A percentile compares a stretch with the other conserved stretches of the same genome.
Conservation (phyloP, 176 grass and related monocot genomes). For the Echinochloa phyllopogon region DNA sequence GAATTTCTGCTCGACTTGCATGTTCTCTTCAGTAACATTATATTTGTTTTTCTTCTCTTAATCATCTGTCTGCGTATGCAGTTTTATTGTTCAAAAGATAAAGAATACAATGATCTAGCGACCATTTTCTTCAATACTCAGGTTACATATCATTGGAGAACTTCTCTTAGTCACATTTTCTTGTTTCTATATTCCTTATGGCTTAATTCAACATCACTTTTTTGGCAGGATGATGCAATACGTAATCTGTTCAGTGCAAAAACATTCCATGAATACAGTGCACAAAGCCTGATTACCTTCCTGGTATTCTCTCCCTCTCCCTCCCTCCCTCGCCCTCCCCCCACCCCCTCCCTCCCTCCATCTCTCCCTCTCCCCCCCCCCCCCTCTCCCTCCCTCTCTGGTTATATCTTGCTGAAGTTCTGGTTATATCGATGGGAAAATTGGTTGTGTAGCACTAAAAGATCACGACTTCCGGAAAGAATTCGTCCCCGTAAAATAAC, state of each 20-base stretch:
- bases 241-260: slow-evolving; percentile 99
- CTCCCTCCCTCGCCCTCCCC: too few relatives aligned
- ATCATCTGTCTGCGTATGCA: slow-evolving; percentile 50
- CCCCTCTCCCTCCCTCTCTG: too few relatives aligned
- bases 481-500: too few relatives aligned
- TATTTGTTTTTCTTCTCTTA: slow-evolving; percentile 26
- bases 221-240: slow-evolving; percentile 94
- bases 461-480: too few relatives aligned
- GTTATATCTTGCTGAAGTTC: too few relatives aligned
- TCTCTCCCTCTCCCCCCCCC: too few relatives aligned
- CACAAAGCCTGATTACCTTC: slow-evolving; percentile 94
- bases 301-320: slow-evolving; percentile 53
- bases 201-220: slow-evolving; percentile 38
- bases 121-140: slow-evolving; percentile 99
- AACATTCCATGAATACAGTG: slow-evolving; percentile 99
- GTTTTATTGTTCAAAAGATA: slow-evolving; percentile 95
- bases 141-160: slow-evolving; percentile 47
- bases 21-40: slow-evolving; percentile 9
- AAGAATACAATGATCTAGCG: slow-evolving; percentile 98
- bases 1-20: slow-evolving; percentile 23
- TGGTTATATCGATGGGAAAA: too few relatives aligned
- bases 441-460: too few relatives aligned
- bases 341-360: too few relatives aligned
- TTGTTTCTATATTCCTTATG: slow-evolving; percentile 24
- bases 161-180: slow-evolving; percentile 8